Conservation (phyloP, 2,329 filamentous ascomycete species). For the Fusarium chuoi region DNA sequence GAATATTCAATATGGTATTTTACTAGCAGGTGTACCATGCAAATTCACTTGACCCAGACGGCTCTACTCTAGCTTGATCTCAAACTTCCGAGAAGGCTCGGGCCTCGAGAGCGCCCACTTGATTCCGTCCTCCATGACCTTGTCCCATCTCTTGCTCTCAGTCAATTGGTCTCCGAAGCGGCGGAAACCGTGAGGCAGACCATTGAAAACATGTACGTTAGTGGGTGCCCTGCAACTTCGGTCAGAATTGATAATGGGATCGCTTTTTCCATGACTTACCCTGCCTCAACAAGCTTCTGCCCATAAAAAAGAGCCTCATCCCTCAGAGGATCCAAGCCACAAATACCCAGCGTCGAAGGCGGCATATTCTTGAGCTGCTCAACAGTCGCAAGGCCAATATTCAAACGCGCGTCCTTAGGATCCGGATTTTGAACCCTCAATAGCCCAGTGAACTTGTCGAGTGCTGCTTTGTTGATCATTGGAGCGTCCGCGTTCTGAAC, state of each 20-base stretch:
- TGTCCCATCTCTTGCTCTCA: constrained; percentile 55
- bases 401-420: constrained; percentile 51
- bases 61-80: constrained; percentile 11
- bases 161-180: constrained; percentile 52
- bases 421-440: constrained; percentile 37
- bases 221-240: constrained; percentile 45
- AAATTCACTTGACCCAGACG: rapidly evolving
- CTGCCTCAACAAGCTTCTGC: constrained; percentile 55
- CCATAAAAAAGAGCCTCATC: constrained; percentile 61
- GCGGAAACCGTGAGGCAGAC: constrained; percentile 63
- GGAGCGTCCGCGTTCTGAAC: constrained; percentile 60
- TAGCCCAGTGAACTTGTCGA: constrained; percentile 39
- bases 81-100: constrained; percentile 43
- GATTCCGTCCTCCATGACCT: constrained; percentile 56
- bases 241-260: too few relatives aligned
- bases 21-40: rapidly evolving
- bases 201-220: constrained; percentile 59
- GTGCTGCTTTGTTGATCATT: constrained; percentile 36
- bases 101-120: constrained; percentile 53
- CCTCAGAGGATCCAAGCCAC: constrained; percentile 58
- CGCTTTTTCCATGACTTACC: constrained; percentile 42
- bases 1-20: not conserved
- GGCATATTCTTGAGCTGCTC: constrained; percentile 55
- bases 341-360: constrained; percentile 56
- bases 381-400: constrained; percentile 42